Base-by-base conservation (phyloP, 2,329 filamentous ascomycete species). In the Cladosporium sp. region DNA sequence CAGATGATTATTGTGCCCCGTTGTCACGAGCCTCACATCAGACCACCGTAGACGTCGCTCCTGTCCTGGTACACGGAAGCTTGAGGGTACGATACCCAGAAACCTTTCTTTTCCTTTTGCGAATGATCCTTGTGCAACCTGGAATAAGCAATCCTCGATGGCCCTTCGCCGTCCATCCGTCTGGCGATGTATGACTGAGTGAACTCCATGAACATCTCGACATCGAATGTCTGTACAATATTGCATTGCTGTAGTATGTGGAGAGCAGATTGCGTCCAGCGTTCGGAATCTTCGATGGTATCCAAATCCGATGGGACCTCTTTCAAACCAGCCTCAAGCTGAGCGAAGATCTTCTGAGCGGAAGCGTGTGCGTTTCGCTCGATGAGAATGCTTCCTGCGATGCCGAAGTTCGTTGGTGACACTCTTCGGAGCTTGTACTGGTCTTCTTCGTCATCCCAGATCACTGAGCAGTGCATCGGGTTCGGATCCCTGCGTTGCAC, bases 171-270 rank as follows among this genome's bases (percentile, higher is more conserved):
- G 17, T 61, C 43, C 37, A 54, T 52, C 11, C 63, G 39, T 17
- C 51, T 55, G 5, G 59, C 63, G 15, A 63, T 34, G 28, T 64
- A 65, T 5, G 39, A 58, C 15, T 61, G 51, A 8, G 64, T 55
- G 43, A 65, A 65, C 2, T 52, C 54, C 59, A 65, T 61, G 49
- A 65, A 63, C 49, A 61, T 49, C 3, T 40, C 63, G 11, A 64
- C 56, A 36, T 63, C 61, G 47, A 64, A 65, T 5, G 17, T 20
- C 8, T 63, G 28, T 9, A 59, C 45, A 17, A 62, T 14, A 5
- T 50, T 42, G 14, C 59, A 28, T 5, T 61, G 39, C 20, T 65
- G 64, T 20, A 65, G 34, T 2, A 39, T 49, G 22, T 63, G 58
- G 3, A 65, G 34, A 2, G 49, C 63, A 14, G 52, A 36, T 15